These are phyloP conservation scores for Hypoxylon sp. DNA, from an alignment of 2,329 filamentous ascomycete species.

Conservation along the genomic window DNA sequence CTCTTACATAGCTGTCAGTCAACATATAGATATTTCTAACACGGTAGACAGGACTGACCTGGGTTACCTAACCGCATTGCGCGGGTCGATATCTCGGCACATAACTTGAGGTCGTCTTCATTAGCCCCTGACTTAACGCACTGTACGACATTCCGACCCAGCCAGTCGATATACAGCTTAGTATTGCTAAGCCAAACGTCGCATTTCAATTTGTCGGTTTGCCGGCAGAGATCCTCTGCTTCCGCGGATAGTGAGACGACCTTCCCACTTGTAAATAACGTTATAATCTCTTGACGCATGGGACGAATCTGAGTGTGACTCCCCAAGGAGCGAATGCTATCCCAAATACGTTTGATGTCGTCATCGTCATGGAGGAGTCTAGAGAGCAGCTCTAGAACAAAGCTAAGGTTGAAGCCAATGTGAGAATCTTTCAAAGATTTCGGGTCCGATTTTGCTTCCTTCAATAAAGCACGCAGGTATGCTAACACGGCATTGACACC, in stretches of 20 bases:
- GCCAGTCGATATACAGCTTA: slow-evolving; percentile 76
- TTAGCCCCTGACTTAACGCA: slow-evolving; percentile 58
- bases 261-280: slow-evolving; percentile 64
- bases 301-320: slow-evolving; percentile 52
- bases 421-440: slow-evolving; percentile 60
- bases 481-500: slow-evolving; percentile 83
- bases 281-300: slow-evolving; percentile 61
- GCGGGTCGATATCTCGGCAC: slow-evolving; percentile 68
- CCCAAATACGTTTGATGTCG: slow-evolving; percentile 49
- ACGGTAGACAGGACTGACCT: slow-evolving; percentile 63
- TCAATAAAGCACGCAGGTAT: slow-evolving; percentile 75
- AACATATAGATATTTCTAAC: not conserved
- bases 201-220: slow-evolving; percentile 52
- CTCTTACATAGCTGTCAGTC: slow-evolving; percentile 55
- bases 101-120: slow-evolving; percentile 59
- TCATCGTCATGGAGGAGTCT: slow-evolving; percentile 58
- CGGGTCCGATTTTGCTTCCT: slow-evolving; percentile 61
- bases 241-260: slow-evolving; percentile 68
- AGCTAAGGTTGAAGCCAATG: slow-evolving; percentile 60
- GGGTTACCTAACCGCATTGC: slow-evolving; percentile 79
- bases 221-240: slow-evolving; percentile 66
- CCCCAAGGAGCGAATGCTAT: slow-evolving; percentile 28
- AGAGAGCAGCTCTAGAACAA: slow-evolving; percentile 62
- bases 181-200: slow-evolving; percentile 75
- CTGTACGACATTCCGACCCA: slow-evolving; percentile 73